A percentile compares a stretch with the other conserved stretches of the same genome.
These are phyloP conservation scores for Simplicillium sp. DNA, from an alignment of 2,329 filamentous ascomycete species.

Conservation along the genomic window DNA sequence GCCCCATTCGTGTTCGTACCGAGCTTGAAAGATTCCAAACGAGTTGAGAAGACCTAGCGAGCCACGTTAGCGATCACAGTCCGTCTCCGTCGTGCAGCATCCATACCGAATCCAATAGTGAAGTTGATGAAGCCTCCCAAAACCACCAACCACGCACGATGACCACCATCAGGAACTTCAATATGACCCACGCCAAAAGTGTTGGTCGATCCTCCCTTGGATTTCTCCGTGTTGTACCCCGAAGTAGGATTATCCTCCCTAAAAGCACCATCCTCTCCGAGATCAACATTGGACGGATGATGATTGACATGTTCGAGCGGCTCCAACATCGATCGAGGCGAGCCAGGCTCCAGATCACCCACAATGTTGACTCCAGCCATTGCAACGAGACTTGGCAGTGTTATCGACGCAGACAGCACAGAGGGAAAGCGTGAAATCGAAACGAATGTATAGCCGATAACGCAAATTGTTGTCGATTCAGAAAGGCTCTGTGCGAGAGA, in stretches of 20 bases:
- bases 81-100: not conserved
- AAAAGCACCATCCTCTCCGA: not conserved
- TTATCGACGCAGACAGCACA: no score
- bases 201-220: not conserved
- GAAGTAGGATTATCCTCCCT: not conserved
- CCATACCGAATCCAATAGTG: slow-evolving; percentile 16
- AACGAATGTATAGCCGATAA: no score
- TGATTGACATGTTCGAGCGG: not conserved
- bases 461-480: no score
- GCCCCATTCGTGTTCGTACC: slow-evolving; percentile 31
- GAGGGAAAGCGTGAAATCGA: no score
- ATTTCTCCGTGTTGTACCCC: not conserved
- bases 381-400: no score
- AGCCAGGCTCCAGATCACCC: not conserved
- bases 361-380: no score
- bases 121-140: slow-evolving; percentile 20
- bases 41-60: slow-evolving; percentile 20
- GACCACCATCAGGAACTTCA: slow-evolving; percentile 14
- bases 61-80: not conserved
- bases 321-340: slow-evolving; percentile 3
- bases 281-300: not conserved
- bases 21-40: slow-evolving; percentile 47
- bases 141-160: slow-evolving; percentile 20
- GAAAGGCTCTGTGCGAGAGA: no score
- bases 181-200: not conserved